Base-by-base conservation (phyloP, 129 eudicot genomes). In the Smallanthus sonchifolius region DNA sequence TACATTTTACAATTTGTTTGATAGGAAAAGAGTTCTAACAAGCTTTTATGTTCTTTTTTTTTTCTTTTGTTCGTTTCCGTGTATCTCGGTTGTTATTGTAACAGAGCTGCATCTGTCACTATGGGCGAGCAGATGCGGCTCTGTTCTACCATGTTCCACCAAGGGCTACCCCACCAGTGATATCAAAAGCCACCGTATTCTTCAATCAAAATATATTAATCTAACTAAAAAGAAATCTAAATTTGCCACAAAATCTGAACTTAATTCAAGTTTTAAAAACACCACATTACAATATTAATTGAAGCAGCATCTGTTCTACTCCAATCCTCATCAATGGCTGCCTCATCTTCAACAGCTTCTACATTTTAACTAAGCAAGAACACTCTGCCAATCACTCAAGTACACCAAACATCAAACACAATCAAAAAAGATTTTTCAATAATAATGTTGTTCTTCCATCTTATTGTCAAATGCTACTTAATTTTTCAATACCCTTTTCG, bases 391-490 rank as follows among this genome's bases (percentile, higher is more conserved):
- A 17, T 75, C 55, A 36, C 64, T 62, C 69, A 32, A 69, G 65
- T 69, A 74, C 51, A 68, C 77, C 75, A 20, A 68, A 72, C 3
- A 73, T 19, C 14, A 20, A 11, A 54, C 73, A 63, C 9, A 52
- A 73, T 7, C 72, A 17, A 10, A 62, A 78, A 44, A 45, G 69
- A 17, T 74, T 56, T 8, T 60, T 72, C 65, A 17, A 16, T 16
- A 34, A 72, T 14, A 47, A 32, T 51, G 37, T 63, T 47, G 70
- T 60, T 69, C 79, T 85, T 65, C 87, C 90, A 17, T 74, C 83
- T 69, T 65, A 77, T 56, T 83, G 74, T 68, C 87, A 86, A 80
- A 80, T 69, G 79, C 85, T 83, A 69, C 5, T 13, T 38, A 35
- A 4, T 51, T 62, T 51, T 70, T 77, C 3, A 3, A 42, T 9